Conservation (phyloP, 331 rosid species). For the Quercus lobata region DNA sequence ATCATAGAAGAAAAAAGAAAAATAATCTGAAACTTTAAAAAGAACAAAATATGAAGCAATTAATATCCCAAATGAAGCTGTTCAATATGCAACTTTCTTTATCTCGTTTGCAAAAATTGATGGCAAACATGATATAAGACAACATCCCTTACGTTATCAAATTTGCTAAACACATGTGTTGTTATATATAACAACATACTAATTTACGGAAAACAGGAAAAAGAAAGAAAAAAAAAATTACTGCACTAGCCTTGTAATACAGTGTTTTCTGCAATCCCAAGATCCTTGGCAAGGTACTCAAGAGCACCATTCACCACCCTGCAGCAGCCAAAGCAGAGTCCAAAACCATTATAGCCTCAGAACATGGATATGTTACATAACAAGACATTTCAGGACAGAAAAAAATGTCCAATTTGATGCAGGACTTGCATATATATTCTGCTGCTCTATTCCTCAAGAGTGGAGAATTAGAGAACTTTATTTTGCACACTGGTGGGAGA, state of each 20-base stretch:
- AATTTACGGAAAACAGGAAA: neutral
- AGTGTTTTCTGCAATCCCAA: constrained; percentile 70
- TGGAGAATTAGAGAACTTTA: neutral
- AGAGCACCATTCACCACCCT: constrained; percentile 98
- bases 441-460: neutral
- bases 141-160: neutral
- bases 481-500: neutral
- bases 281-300: constrained; percentile 90
- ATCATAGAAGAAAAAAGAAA: constrained; percentile 8
- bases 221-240: neutral
- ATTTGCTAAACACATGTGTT: constrained; percentile 2
- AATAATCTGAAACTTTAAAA: neutral
- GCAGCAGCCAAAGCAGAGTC: constrained; percentile 24
- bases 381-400: neutral
- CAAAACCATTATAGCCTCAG: constrained; percentile 5
- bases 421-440: neutral
- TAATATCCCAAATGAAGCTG: neutral
- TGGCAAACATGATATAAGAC: neutral
- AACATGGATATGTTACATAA: neutral
- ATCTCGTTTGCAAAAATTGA: neutral
- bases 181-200: neutral
- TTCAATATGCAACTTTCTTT: neutral
- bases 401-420: neutral
- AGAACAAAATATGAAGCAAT: neutral
- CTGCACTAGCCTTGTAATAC: constrained; percentile 64